Evolutionary conservation across 176 grass and related monocot species (phyloP).

Genomic region (Juncus effusus): DNA sequence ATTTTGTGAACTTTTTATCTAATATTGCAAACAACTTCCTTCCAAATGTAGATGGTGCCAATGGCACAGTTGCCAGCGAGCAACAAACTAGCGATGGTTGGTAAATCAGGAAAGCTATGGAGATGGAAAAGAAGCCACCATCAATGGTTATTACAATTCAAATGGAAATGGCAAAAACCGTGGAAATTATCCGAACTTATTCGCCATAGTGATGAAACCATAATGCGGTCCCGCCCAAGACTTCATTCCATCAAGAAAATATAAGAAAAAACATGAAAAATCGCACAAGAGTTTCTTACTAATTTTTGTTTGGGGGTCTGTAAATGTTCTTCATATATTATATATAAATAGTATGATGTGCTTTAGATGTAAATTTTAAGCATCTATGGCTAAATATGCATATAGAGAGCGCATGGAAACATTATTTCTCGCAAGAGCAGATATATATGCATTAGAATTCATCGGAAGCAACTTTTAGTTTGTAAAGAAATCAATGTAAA

Average conservation of each 20-base stretch:
- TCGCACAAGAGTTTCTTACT: constrained; percentile 23
- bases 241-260: constrained; percentile 43
- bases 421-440: constrained; percentile 45
- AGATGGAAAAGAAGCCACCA: constrained; percentile 99
- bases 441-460: constrained; percentile 35
- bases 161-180: constrained; percentile 99
- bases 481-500: background rate
- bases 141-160: constrained; percentile 95
- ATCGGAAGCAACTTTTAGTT: background rate
- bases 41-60: constrained; percentile 74
- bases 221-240: constrained; percentile 67
- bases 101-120: constrained; percentile 91
- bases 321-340: constrained; percentile 37
- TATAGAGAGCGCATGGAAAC: constrained; percentile 40
- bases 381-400: constrained; percentile 58
- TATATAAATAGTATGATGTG: constrained; percentile 46
- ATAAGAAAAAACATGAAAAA: constrained; percentile 30
- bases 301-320: constrained; percentile 40
- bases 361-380: constrained; percentile 76
- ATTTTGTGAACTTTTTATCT: constrained; percentile 4
- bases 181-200: constrained; percentile 95
- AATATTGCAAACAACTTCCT: background rate
- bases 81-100: constrained; percentile 64
- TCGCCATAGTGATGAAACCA: constrained; percentile 73
- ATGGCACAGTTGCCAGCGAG: constrained; percentile 53